Base-by-base conservation (phyloP, 1,284 basidiomycete species). In the Ustilago xerochloae region DNA sequence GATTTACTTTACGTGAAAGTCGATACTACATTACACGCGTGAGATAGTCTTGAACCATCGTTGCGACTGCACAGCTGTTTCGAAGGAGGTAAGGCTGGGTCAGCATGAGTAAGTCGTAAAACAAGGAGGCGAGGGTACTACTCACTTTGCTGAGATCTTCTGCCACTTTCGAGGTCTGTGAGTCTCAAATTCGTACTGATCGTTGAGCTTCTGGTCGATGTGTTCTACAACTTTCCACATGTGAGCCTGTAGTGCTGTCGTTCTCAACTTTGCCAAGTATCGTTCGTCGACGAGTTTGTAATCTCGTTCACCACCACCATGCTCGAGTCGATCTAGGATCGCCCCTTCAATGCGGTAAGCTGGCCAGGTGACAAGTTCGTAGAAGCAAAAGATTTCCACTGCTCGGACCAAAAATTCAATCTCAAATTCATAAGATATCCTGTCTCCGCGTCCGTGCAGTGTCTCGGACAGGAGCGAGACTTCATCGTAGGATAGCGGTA, bases 1-100 rank as follows among this genome's bases (percentile, higher is more conserved):
- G n/a, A n/a, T 24, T 12, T 24, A 24, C 6, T 20, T 1, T 43
- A 24, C 41, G 26, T 24, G 10, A 24, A 24, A 28, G 3, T 13
- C 1, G 6, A 13, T 7, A 43, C 41, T 47, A 47, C 45, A 32
- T 47, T 12, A 30, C 45, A 47, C 29, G 45, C n/a, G 15, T 20
- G 24, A 30, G n/a, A n/a, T n/a, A 13, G 29, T 32, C 30, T 24
- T 24, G 30, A 4, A 47, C 7, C 45, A 32, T 30, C 18, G 18
- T 47, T 18, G 45, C 45, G 12, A 47, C 29, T 24, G 45, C 45
- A 47, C 45, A 47, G n/a, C 45, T 47, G 26, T n/a, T n/a, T n/a
- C n/a, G n/a, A 18, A 20, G 28, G 24, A 18, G 22, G 43, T 16
- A 47, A 43, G 22, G 20, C 15, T 13, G 22, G 16, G 26, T 26